These are phyloP conservation scores for Nothopassalora personata DNA, from an alignment of 2,329 filamentous ascomycete species.

Conservation along the genomic window DNA sequence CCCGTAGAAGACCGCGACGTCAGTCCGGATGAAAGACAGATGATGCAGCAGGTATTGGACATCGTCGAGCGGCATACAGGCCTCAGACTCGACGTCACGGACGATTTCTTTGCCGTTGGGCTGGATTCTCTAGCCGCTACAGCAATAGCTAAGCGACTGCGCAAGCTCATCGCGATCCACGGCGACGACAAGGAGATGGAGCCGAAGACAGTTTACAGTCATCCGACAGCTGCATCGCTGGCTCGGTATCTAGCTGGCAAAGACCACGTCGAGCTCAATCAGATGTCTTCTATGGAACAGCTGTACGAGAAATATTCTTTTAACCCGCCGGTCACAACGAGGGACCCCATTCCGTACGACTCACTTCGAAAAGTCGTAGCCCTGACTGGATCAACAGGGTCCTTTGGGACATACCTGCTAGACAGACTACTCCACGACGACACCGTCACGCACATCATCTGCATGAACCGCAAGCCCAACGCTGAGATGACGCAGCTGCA, in stretches of 20 bases:
- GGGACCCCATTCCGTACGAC: constrained; percentile 3
- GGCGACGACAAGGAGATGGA: constrained; percentile 36
- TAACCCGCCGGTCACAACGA: constrained; percentile 16
- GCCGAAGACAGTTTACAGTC: constrained; percentile 31
- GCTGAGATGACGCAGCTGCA: constrained; percentile 19
- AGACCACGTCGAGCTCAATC: background rate
- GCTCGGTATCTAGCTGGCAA: constrained; percentile 31
- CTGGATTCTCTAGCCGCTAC: constrained; percentile 37
- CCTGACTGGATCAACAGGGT: constrained; percentile 35
- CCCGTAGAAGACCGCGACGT: no score
- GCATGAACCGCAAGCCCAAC: constrained; percentile 26
- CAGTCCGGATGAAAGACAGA: background rate
- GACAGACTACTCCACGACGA: constrained; percentile 27
- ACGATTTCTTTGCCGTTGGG: constrained; percentile 12
- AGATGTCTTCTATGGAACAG: constrained; percentile 8
- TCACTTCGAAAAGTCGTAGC: constrained; percentile 19
- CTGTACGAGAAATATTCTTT: constrained; percentile 29
- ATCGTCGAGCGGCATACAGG: constrained; percentile 4
- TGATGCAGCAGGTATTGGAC: constrained; percentile 10
- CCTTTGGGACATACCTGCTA: constrained; percentile 33
- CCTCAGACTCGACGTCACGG: constrained; percentile 1
- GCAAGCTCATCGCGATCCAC: constrained; percentile 12
- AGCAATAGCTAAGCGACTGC: constrained; percentile 17
- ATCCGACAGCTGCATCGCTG: constrained; percentile 42
- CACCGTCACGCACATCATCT: constrained; percentile 28